A percentile compares a stretch with the other conserved stretches of the same genome.
Evolutionary conservation across 495 filamentous ascomycete genomes (phyloP).

Genomic region (Xylaria curta): DNA sequence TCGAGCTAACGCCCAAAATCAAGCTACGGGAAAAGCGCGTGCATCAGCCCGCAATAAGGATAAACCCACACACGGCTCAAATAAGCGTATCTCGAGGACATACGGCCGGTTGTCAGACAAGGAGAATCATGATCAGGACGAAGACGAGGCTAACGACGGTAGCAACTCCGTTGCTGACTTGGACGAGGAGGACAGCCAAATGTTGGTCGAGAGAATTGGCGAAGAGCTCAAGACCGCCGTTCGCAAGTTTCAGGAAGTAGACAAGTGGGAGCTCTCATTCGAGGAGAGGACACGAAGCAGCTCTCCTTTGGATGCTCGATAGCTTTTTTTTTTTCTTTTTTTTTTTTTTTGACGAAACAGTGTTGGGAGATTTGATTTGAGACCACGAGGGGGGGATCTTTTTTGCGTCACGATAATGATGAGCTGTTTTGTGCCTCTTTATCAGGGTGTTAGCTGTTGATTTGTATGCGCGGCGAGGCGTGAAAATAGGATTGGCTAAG

Average conservation of each 20-base stretch:
- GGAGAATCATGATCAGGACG: conserved; percentile 47
- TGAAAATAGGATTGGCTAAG: conserved; percentile 8
- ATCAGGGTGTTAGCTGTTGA: conserved; percentile 14
- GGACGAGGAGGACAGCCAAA: conserved; percentile 37
- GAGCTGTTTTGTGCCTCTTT: conserved; percentile 8
- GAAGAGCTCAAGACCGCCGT: conserved; percentile 53
- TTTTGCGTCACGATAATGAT: conserved; percentile 14
- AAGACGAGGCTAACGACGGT: conserved; percentile 27
- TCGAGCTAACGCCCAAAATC: conserved; percentile 28
- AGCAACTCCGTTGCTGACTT: neutral
- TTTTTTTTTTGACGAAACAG: too few relatives aligned
- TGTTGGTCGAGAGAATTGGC: conserved; percentile 35
- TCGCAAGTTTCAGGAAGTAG: conserved; percentile 60
- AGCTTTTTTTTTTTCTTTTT: conserved; percentile 25
- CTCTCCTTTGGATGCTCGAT: conserved; percentile 45
- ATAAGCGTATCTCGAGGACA: conserved; percentile 40
- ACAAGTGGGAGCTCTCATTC: conserved; percentile 56
- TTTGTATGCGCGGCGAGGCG: conserved; percentile 15
- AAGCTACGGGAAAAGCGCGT: conserved; percentile 14
- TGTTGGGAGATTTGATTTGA: neutral
- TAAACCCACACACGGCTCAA: conserved; percentile 28
- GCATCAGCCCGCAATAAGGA: conserved; percentile 29
- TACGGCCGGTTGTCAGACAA: conserved; percentile 51
- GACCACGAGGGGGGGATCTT: neutral
- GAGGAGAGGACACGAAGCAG: conserved; percentile 50